These are phyloP conservation scores for Dactylellina leptospora DNA, from an alignment of 2,329 filamentous ascomycete species.

Conservation along the genomic window DNA sequence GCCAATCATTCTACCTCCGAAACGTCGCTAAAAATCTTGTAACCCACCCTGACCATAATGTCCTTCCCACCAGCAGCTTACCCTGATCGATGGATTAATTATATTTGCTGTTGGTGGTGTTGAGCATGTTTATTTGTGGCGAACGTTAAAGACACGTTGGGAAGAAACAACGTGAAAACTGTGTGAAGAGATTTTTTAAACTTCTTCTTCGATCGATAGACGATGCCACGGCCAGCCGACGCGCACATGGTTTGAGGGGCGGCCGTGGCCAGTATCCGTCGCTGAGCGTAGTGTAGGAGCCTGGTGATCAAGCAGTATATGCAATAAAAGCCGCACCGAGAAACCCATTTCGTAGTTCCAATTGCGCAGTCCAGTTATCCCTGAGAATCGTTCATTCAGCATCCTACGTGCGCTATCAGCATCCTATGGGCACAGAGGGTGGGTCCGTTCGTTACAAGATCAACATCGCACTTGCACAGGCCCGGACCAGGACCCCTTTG, in stretches of 20 bases:
- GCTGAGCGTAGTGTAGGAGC: too few species aligned
- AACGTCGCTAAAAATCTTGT: constrained; percentile 49
- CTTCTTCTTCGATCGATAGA: constrained; percentile 1
- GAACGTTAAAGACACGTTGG: constrained; percentile 18
- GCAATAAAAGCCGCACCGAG: constrained; percentile 45
- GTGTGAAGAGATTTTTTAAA: background rate
- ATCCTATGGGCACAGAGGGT: constrained; percentile 13
- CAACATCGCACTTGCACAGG: constrained; percentile 27
- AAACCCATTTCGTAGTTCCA: background rate
- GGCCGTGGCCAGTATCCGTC: too few species aligned
- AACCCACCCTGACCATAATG: constrained; percentile 42
- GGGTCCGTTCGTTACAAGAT: constrained; percentile 14
- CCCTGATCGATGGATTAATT: constrained; percentile 4
- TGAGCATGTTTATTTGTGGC: constrained; percentile 30
- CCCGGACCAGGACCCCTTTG: constrained; percentile 30
- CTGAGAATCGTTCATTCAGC: constrained; percentile 9
- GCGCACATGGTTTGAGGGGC: constrained; percentile 3
- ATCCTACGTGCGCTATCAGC: background rate
- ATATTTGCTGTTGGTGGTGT: constrained; percentile 37
- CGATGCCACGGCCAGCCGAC: constrained; percentile 18
- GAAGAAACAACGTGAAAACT: constrained; percentile 30
- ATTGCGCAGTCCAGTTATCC: constrained; percentile 15
- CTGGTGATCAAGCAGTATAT: constrained; percentile 19
- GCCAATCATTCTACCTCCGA: constrained; percentile 40
- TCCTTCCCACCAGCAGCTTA: constrained; percentile 10